These are phyloP conservation scores for Phytophthora pluvialis DNA, from an alignment of 352 stramenopile species.

Conservation along the genomic window DNA sequence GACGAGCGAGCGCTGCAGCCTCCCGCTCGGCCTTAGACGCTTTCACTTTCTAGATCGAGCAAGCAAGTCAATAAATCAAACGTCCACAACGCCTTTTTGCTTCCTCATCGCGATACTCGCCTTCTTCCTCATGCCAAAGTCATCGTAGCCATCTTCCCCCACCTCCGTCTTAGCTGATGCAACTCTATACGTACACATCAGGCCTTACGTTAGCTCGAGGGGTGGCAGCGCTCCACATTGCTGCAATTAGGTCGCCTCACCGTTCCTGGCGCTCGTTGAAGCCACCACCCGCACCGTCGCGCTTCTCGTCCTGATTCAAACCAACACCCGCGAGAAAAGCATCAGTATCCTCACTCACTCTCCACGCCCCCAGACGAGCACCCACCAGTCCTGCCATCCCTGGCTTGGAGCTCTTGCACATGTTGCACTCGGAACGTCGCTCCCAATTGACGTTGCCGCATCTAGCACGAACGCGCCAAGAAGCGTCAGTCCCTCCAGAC, in stretches of 20 bases:
- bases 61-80: too few species aligned
- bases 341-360: neutral
- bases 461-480: slow-evolving; percentile 31
- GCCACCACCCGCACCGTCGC: slow-evolving; percentile 76
- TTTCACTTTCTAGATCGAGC: slow-evolving; percentile 55
- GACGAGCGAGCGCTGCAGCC: slow-evolving; percentile 75
- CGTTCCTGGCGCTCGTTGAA: slow-evolving; percentile 88
- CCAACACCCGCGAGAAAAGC: neutral
- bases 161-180: slow-evolving; percentile 81
- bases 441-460: slow-evolving; percentile 91
- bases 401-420: slow-evolving; percentile 85
- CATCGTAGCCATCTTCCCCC: slow-evolving; percentile 87
- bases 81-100: too few species aligned
- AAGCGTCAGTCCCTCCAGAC: slow-evolving; percentile 1
- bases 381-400: slow-evolving; percentile 65
- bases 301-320: slow-evolving; percentile 68
- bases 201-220: neutral
- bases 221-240: neutral
- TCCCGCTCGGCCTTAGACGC: slow-evolving; percentile 80
- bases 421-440: slow-evolving; percentile 85
- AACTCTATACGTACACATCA: slow-evolving; percentile 39
- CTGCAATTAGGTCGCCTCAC: slow-evolving; percentile 33
- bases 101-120: slow-evolving; percentile 24
- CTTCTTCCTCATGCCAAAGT: slow-evolving; percentile 89
- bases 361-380: slow-evolving; percentile 2